A percentile compares a stretch with the other conserved stretches of the same genome.
Evolutionary conservation across 2,329 filamentous ascomycete genomes (phyloP).

Genomic region (Colletotrichum abscissum): DNA sequence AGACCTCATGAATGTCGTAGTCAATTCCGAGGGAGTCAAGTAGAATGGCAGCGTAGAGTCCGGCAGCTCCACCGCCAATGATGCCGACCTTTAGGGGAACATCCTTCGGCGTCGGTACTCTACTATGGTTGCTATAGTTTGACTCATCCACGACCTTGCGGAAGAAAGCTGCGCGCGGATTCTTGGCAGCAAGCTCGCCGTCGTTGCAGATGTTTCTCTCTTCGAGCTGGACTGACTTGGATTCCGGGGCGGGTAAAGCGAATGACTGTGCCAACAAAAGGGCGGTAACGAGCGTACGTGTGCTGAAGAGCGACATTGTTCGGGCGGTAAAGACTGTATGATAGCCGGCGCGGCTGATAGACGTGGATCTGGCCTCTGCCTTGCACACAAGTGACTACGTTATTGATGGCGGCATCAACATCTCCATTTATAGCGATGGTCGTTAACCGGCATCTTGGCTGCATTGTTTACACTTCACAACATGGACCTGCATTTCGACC

Average conservation of each 20-base stretch:
- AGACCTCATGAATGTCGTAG: slow-evolving; percentile 52
- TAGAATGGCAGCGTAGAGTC: slow-evolving; percentile 47
- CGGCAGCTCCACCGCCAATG: slow-evolving; percentile 50
- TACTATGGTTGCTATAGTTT: slow-evolving; percentile 34
- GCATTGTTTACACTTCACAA: not conserved
- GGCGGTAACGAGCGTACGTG: slow-evolving; percentile 27
- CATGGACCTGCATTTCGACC: not conserved
- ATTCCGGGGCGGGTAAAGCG: slow-evolving; percentile 23
- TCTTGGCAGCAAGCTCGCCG: slow-evolving; percentile 33
- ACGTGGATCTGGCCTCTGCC: not conserved
- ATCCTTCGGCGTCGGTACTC: slow-evolving; percentile 22
- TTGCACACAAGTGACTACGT: not conserved
- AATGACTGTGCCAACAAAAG: slow-evolving; percentile 31
- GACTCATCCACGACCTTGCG: slow-evolving; percentile 29
- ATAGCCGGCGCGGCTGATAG: not conserved
- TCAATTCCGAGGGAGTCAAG: slow-evolving; percentile 46
- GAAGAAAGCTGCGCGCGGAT: slow-evolving; percentile 38
- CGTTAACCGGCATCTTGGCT: too few relatives aligned
- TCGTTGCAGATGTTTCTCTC: slow-evolving; percentile 33
- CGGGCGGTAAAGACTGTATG: slow-evolving; percentile 15
- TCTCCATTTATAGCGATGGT: not conserved
- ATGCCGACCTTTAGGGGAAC: slow-evolving; percentile 45
- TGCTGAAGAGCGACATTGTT: slow-evolving; percentile 27
- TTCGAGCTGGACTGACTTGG: not conserved
- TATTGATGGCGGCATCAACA: not conserved